These are phyloP conservation scores for Geotrichum phurueaensis DNA, from an alignment of 1,139 yeast genomes.

Conservation along the genomic window DNA sequence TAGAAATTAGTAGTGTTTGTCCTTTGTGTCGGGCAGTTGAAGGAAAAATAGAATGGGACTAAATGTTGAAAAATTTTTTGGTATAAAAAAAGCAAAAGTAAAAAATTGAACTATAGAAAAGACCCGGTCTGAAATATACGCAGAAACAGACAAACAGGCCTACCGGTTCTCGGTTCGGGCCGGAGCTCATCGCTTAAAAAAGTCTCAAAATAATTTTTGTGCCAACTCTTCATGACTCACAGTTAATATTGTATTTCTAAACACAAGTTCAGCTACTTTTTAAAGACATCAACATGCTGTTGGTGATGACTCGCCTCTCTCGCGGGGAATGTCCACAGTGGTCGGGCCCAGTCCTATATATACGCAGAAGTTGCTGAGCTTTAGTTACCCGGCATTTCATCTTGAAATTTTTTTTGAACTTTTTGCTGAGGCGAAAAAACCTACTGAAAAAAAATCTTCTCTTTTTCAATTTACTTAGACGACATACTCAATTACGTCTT, in stretches of 20 bases:
- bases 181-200: neutral
- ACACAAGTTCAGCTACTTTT: too few relatives aligned
- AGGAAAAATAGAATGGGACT: neutral
- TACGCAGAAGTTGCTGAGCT: constrained; percentile 1
- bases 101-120: neutral
- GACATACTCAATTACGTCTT: neutral
- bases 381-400: constrained; percentile 15
- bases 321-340: neutral
- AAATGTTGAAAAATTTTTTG: neutral
- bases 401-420: neutral
- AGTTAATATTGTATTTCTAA: too few relatives aligned
- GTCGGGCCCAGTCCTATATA: neutral
- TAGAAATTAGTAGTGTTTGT: neutral
- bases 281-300: neutral
- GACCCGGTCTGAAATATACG: neutral
- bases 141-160: neutral
- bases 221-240: too few relatives aligned
- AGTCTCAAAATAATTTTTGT: neutral
- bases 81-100: neutral
- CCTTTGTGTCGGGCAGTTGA: neutral
- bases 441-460: neutral
- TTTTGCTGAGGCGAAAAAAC: neutral
- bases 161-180: neutral
- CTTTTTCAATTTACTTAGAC: neutral
- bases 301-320: neutral